Evolutionary conservation across 257 asterid species (phyloP).

Genomic region (Solanum paucissectum): DNA sequence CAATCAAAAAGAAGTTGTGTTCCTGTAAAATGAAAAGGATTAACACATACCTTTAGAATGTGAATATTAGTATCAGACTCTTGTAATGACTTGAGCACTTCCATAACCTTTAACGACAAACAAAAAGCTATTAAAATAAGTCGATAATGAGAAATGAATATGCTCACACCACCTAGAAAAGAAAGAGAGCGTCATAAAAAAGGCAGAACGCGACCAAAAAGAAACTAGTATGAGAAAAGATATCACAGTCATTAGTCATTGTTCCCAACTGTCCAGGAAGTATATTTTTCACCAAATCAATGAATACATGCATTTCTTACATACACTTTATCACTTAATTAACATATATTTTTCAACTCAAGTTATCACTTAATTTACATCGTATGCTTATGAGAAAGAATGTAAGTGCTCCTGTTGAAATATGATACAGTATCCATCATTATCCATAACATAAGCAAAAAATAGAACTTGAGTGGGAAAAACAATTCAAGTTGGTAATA

Average conservation of each 20-base stretch:
- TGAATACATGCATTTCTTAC: neutral
- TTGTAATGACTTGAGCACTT: slow-evolving; percentile 71
- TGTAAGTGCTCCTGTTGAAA: neutral
- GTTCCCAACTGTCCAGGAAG: neutral
- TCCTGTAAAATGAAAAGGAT: neutral
- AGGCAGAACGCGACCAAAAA: too few relatives aligned
- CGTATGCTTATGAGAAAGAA: neutral
- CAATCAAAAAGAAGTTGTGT: neutral
- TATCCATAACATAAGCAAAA: neutral
- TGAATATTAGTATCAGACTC: slow-evolving; percentile 62
- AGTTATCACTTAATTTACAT: neutral
- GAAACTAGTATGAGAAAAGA: too few relatives aligned
- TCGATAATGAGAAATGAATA: neutral
- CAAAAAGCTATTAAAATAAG: neutral
- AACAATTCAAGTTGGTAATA: neutral
- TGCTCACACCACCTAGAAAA: too few relatives aligned
- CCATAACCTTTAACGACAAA: slow-evolving; percentile 51
- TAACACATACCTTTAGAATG: slow-evolving; percentile 46
- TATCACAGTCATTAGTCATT: neutral
- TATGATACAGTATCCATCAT: neutral
- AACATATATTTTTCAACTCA: neutral
- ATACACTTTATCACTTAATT: neutral
- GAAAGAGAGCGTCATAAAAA: too few relatives aligned
- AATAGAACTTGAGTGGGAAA: neutral
- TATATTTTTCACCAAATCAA: too few relatives aligned